These are phyloP conservation scores for Tulasnella sp. DNA, from an alignment of 768 basidiomycete genomes.

Conservation along the genomic window DNA sequence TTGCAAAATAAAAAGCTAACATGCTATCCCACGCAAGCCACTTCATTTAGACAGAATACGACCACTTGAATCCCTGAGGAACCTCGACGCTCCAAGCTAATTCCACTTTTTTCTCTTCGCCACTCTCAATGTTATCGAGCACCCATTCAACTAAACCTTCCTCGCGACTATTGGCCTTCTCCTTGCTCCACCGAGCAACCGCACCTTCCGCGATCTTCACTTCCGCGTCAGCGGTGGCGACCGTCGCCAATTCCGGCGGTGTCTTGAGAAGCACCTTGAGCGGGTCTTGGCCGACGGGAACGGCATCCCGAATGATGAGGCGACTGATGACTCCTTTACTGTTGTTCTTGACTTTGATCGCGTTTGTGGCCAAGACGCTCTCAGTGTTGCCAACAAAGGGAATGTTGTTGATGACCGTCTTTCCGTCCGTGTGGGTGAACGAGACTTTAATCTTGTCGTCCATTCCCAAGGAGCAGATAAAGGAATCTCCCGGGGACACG, in stretches of 20 bases:
- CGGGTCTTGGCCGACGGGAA: constrained; percentile 25
- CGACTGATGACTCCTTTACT: constrained; percentile 14
- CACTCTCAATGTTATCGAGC: background rate
- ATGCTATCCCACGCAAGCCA: background rate
- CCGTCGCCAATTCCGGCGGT: constrained; percentile 9
- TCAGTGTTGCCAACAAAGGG: constrained; percentile 15
- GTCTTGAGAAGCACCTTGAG: constrained; percentile 16
- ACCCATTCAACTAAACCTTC: constrained; percentile 18
- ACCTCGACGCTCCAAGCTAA: constrained; percentile 10
- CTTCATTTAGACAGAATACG: background rate
- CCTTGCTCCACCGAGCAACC: constrained; percentile 9
- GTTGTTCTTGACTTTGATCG: constrained; percentile 24
- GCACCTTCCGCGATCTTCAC: constrained; percentile 9
- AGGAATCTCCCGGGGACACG: constrained; percentile 44
- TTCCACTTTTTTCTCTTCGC: constrained; percentile 7
- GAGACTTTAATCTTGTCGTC: constrained; percentile 30
- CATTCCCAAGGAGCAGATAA: constrained; percentile 48
- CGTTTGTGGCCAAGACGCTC: constrained; percentile 21
- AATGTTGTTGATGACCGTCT: constrained; percentile 4
- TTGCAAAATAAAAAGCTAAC: background rate
- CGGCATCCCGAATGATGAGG: constrained; percentile 28
- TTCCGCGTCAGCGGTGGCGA: background rate
- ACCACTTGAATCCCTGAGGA: constrained; percentile 15
- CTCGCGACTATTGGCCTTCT: background rate
- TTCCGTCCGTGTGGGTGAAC: constrained; percentile 27